Evolutionary conservation across 331 rosid genomes (phyloP), one percentile per base, ranked within the genome.

Genomic region (Arachis monticola): DNA sequence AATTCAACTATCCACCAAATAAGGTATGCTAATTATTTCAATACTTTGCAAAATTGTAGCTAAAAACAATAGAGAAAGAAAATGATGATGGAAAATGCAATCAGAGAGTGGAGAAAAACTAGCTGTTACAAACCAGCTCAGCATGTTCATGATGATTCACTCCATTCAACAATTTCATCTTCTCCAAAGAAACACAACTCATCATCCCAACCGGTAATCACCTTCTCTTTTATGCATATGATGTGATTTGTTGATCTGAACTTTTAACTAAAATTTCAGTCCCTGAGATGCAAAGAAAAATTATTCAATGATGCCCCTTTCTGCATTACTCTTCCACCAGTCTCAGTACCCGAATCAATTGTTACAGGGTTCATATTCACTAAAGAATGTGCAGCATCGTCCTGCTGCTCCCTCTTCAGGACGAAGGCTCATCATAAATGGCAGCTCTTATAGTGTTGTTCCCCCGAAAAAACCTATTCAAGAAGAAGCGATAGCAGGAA

Each of bases 41-140:
- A 45, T 8, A 45, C 6, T 45, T 45, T 45, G 48, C 48, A 45
- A 45, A 6, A 1, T 45, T 45, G 48, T 45, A 0, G 48, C 2
- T 45, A 6, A 45, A 45, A 7, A 45, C 48, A 45, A 4, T 38
- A 38, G 41, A 38, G 5, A 38, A 45, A 45, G 2, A 45, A 45
- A 8, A 45, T 45, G 48, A 45, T 76, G 58, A 76, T 78, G 85
- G 61, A 55, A 22, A 32, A 53, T 71, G 59, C 60, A 63, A 55
- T 61, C 84, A 88, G 96, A 73, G 93, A 86, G 74, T 90, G 96
- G 96, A 90, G 96, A 73, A 84, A 74, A 68, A 64, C 75, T 17
- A 90, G 87, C 50, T 85, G 85, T 65, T 80, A 72, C 81, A 87
- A 75, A 80, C 80, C 75, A 70, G 70, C 80, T 45, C 48, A 45